phyloP scores from a whole-genome alignment of 345 rosid species.

The Physaria fendleri region DNA sequence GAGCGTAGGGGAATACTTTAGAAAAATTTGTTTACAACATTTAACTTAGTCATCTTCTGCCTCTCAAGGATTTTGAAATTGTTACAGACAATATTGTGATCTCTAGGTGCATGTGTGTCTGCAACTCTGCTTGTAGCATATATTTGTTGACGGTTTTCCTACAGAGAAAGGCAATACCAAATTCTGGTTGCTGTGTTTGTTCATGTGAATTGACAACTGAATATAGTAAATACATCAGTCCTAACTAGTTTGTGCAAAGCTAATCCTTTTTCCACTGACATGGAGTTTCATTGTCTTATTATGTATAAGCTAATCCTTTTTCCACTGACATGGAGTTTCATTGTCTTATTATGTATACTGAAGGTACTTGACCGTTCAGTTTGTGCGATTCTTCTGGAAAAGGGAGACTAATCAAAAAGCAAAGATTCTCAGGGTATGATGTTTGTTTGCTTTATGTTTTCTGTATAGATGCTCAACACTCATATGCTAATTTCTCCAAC shows the following conservation, averaged over 20 bases:
- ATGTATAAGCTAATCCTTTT: slow-evolving; percentile 4
- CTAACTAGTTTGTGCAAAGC: too few species aligned
- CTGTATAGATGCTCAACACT: background rate
- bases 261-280: background rate
- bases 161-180: background rate
- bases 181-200: background rate
- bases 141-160: background rate
- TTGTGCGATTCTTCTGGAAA: slow-evolving; percentile 99
- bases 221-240: slow-evolving; percentile 3
- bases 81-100: background rate
- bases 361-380: slow-evolving; percentile 97
- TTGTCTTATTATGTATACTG: slow-evolving; percentile 15
- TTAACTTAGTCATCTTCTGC: background rate
- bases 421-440: slow-evolving; percentile 79
- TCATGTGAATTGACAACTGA: slow-evolving; percentile 1
- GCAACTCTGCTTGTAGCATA: background rate
- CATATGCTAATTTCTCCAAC: slow-evolving; percentile 1
- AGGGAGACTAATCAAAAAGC: slow-evolving; percentile 98
- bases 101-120: background rate
- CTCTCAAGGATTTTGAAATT: background rate
- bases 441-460: slow-evolving; percentile 35
- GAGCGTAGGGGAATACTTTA: background rate
- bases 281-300: background rate
- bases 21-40: background rate
- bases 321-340: background rate